A percentile compares a stretch with the other conserved stretches of the same genome.
phyloP scores from a whole-genome alignment of 2,329 filamentous ascomycete genomes.

The Colletotrichum gloeosporioides region DNA sequence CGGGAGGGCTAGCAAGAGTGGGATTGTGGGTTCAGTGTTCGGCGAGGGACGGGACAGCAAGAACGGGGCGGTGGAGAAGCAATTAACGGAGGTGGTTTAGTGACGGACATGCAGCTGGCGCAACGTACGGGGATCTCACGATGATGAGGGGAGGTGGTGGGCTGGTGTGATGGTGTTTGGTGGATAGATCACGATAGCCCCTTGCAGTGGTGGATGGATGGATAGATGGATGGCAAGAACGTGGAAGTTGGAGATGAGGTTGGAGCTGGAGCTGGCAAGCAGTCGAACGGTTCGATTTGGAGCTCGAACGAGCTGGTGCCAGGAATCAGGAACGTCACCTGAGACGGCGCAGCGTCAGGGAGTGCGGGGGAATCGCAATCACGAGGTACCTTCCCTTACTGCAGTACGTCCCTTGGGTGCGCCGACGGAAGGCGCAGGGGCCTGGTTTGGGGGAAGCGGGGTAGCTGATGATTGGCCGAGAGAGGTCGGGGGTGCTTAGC shows the following conservation, averaged over 20 bases:
- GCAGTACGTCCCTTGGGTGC: not conserved
- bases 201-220: not conserved
- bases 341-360: slow-evolving; percentile 20
- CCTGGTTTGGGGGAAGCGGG: slow-evolving; percentile 9
- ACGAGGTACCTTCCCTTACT: not conserved
- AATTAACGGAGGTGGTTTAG: not conserved
- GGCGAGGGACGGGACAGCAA: not conserved
- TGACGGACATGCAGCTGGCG: not conserved
- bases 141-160: not conserved
- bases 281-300: not conserved
- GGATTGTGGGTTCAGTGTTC: not conserved
- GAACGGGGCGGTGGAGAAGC: slow-evolving; percentile 4
- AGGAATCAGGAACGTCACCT: slow-evolving; percentile 12
- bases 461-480: not conserved
- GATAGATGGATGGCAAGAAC: not conserved
- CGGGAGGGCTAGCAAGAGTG: not conserved
- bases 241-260: not conserved
- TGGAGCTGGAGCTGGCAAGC: not conserved
- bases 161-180: not conserved
- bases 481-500: not conserved
- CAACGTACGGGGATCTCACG: not conserved
- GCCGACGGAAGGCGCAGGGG: not conserved
- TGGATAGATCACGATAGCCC: not conserved
- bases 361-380: slow-evolving; percentile 21
- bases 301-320: not conserved